Conservation (phyloP, 257 asterid genomes). For the Solanum dulcamara region DNA sequence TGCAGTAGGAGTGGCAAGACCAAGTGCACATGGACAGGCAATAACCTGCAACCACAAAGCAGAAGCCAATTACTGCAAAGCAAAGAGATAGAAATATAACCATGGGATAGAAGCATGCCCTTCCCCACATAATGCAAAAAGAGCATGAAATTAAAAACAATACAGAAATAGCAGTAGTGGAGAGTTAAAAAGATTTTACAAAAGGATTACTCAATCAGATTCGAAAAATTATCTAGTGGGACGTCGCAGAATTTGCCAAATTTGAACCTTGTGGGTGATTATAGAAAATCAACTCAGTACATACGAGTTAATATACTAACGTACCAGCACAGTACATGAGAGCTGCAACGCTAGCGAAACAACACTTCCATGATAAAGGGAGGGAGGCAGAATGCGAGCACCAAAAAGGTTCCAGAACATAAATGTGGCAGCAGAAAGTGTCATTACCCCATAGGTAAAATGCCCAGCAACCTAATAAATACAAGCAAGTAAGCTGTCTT, state of each 20-base stretch:
- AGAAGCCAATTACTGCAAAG: conserved; percentile 3
- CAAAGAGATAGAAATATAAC: neutral
- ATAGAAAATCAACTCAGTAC: neutral
- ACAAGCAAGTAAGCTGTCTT: neutral
- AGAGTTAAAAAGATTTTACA: neutral
- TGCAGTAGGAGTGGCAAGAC: conserved; percentile 99
- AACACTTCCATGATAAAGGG: conserved; percentile 79
- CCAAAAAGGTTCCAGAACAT: conserved; percentile 90
- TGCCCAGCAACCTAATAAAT: conserved; percentile 80
- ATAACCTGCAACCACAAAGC: conserved; percentile 59
- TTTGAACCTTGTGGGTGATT: neutral
- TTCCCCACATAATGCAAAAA: neutral
- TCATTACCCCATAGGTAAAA: conserved; percentile 96
- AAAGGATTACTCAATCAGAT: neutral
- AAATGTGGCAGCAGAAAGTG: conserved; percentile 94
- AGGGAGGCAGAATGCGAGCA: conserved; percentile 65
- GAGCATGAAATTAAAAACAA: neutral
- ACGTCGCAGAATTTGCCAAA: neutral
- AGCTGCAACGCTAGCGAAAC: conserved; percentile 96
- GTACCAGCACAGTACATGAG: conserved; percentile 98
- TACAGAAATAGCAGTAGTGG: neutral
- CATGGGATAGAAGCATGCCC: neutral
- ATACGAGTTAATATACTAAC: conserved; percentile 1
- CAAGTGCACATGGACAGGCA: conserved; percentile 99
- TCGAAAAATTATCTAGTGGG: neutral